Base-by-base conservation (phyloP, 1,284 basidiomycete genomes). In the Schizophyllum commune region DNA sequence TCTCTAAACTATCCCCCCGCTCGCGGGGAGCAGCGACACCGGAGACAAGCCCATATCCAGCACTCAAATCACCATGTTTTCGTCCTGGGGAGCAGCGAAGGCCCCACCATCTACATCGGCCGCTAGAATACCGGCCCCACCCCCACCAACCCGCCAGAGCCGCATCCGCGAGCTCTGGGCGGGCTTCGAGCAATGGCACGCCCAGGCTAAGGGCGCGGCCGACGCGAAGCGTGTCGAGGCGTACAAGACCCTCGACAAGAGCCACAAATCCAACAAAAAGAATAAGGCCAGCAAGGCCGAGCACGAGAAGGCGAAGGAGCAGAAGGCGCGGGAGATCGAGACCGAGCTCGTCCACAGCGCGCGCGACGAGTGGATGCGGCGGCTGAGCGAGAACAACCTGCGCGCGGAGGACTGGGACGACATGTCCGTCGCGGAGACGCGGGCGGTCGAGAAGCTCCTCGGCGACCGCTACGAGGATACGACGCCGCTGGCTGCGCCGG, bases 391-490 rank as follows among this genome's bases (percentile, higher is more conserved):
- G n/a, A 71, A 68, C 8, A 68, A 71, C 9, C 70, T 79, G 58
- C 62, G 65, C 51, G 71, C 71, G 60, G 74, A 75, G 56, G 72
- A 75, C 62, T 80, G 78, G 78, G 72, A 70, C 2, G 70, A 72
- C 55, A 76, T 78, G 64, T 72, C 74, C 4, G 60, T 63, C 5
- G 68, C 65, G 15, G 77, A 80, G 61, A 69, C 66, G 54, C 64
- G 65, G 32, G 69, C 68, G 6, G 71, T 75, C n/a, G 70, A 69
- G 32, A 67, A 67, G 39, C 66, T 72, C 1, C 67, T 79, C 20
- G 74, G 74, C 17, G 70, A 47, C 39, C 13, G 39, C 17, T 17
- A 47, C 9, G 39, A 47, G 13, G 39, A 13, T 8, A 68, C 47
- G 69, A 73, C 52, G 61, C 69, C 32, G 73, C 72, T 56, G 69